Percentiles rank a stretch among this genome's conserved stretches.
Evolutionary conservation across 2,329 filamentous ascomycete genomes (phyloP).

Genomic region (Colletotrichum aenigma): DNA sequence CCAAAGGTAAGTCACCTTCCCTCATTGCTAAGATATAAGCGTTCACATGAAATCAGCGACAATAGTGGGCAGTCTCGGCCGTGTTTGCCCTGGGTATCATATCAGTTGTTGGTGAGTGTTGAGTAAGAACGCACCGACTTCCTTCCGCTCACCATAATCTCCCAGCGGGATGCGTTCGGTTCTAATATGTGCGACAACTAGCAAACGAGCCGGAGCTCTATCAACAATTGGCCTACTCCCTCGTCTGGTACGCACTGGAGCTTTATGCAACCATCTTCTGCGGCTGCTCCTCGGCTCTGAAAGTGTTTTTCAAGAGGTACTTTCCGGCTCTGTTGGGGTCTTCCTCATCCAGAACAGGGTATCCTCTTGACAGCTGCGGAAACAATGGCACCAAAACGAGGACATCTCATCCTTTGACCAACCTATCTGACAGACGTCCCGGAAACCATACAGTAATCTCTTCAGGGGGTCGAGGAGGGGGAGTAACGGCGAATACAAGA

Average conservation of each 20-base stretch:
- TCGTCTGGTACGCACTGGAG: neutral
- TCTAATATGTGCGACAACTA: neutral
- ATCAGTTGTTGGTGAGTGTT: neutral
- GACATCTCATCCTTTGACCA: neutral
- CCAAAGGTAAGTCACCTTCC: neutral
- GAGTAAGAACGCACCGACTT: neutral
- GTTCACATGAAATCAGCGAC: neutral
- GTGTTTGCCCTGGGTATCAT: neutral
- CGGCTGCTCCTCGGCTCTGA: neutral
- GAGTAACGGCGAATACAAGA: too few species aligned
- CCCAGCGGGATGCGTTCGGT: neutral
- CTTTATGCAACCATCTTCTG: constrained; percentile 7
- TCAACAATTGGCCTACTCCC: neutral
- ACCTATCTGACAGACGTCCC: neutral
- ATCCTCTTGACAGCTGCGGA: neutral
- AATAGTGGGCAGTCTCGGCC: neutral
- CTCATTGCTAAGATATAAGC: neutral
- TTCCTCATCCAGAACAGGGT: neutral
- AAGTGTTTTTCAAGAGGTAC: neutral
- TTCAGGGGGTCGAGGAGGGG: neutral
- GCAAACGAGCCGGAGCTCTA: neutral
- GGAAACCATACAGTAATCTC: neutral
- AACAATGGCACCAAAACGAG: neutral
- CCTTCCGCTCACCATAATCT: neutral
- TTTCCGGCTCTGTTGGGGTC: neutral